Conservation (phyloP, 768 basidiomycete species). For the Sporobolomyces phaffii region DNA sequence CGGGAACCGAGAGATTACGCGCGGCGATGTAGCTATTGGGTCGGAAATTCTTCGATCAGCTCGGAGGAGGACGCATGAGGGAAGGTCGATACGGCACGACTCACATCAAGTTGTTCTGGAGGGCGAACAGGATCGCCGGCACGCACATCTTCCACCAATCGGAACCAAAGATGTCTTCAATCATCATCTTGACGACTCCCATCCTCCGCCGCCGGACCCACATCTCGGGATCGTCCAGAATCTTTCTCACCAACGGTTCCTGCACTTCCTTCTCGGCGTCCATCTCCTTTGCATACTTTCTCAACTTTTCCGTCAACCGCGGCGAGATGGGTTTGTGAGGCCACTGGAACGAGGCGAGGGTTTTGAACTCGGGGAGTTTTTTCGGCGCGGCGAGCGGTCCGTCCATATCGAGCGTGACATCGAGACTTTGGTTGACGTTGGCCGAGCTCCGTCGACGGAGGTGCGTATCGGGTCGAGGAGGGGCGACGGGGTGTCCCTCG, state of each 20-base stretch:
- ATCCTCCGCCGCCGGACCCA: constrained; percentile 27
- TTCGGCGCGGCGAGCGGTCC: background rate
- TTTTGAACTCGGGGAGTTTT: constrained; percentile 24
- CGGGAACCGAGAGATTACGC: constrained; percentile 40
- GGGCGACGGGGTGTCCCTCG: background rate
- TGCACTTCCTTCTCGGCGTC: constrained; percentile 7
- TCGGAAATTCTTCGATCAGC: background rate
- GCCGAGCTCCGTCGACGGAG: constrained; percentile 15
- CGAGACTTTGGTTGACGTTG: background rate
- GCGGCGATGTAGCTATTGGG: constrained; percentile 33
- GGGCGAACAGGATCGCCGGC: constrained; percentile 33
- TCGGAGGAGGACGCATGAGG: background rate
- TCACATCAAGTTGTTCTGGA: constrained; percentile 40
- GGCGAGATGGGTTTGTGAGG: constrained; percentile 32
- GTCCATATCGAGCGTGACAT: constrained; percentile 13
- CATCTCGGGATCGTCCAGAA: constrained; percentile 22
- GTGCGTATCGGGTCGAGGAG: constrained; percentile 4
- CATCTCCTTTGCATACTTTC: constrained; percentile 20
- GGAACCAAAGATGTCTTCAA: constrained; percentile 28
- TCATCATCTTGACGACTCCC: constrained; percentile 14
- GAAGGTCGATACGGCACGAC: too few relatives aligned
- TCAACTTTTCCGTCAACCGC: constrained; percentile 21
- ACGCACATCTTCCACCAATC: constrained; percentile 39
- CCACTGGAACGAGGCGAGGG: constrained; percentile 27
- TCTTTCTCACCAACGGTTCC: constrained; percentile 14